Conservation (phyloP, 768 basidiomycete species). For the Russula dissimulans region DNA sequence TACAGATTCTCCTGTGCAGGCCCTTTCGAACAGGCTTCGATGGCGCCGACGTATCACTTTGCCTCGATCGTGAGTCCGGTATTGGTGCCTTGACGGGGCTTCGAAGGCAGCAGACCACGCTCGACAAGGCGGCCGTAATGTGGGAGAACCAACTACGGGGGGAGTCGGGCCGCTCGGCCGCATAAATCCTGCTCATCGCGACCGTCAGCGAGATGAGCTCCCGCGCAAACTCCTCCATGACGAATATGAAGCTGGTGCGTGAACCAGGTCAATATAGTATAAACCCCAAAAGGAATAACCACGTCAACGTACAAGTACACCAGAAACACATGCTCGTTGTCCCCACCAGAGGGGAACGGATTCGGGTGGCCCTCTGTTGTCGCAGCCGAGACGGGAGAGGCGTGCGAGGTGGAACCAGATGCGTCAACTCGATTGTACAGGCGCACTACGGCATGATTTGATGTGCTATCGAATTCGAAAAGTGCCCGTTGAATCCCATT, state of each 20-base stretch:
- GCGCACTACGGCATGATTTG: conserved; percentile 73
- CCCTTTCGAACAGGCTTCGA: conserved; percentile 13
- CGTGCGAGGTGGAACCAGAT: conserved; percentile 18
- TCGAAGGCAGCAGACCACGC: conserved; percentile 22
- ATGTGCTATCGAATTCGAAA: conserved; percentile 69
- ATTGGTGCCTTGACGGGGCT: neutral
- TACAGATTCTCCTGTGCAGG: conserved; percentile 26
- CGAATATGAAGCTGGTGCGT: conserved; percentile 78
- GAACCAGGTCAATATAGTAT: neutral
- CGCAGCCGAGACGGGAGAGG: conserved; percentile 19
- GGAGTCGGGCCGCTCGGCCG: conserved; percentile 45
- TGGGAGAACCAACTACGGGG: conserved; percentile 21
- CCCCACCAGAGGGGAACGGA: conserved; percentile 33
- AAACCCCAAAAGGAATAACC: neutral
- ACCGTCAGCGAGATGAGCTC: conserved; percentile 78
- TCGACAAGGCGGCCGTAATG: conserved; percentile 30
- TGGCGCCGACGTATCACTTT: neutral
- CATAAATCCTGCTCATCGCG: conserved; percentile 72
- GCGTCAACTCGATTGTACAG: conserved; percentile 50
- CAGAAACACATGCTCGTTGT: conserved; percentile 80
- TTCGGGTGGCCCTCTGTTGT: conserved; percentile 29
- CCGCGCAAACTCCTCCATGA: conserved; percentile 84
- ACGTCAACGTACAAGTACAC: conserved; percentile 78
- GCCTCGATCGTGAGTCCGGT: neutral
- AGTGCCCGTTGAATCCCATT: conserved; percentile 62